Base-by-base conservation (phyloP, 1,284 basidiomycete species). In the Tilletia setariae region DNA sequence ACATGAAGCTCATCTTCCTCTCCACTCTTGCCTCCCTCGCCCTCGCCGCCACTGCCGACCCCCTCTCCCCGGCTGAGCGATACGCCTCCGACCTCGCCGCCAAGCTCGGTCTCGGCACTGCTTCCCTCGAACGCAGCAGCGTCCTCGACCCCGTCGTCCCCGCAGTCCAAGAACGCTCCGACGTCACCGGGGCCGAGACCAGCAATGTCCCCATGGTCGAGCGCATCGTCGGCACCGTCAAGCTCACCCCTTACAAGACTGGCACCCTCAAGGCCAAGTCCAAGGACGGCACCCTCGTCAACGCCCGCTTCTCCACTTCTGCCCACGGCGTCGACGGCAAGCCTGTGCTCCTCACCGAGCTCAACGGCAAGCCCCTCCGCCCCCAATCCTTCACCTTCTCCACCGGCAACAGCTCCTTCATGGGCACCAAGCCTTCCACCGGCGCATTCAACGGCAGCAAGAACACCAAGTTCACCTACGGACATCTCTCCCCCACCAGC, bases 221-320 rank as follows among this genome's bases (percentile, higher is more conserved):
- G 56, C 56, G 56, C 56, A 40, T 61, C 56, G 56, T 61, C 13
- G 56, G 56, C 1, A 61, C 56, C 56, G 56, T 61, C 25, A 2
- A 6, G 4, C n/a, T 25, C 56, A 61, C 56, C 1, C 56, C 56
- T 16, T 61, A 61, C 56, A 61, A 61, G 56, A 61, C 56, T 16
- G 56, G 56, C 32, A 61, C 56, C 25, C 56, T 61, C 56, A 19
- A 35, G 6, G 56, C 56, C 16, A 11, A 21, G 13, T n/a, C 56
- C 28, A 61, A 61, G 28, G 56, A 61, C 28, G 56, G 56, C 28
- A 0, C 9, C 9, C n/a, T 40, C 16, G 56, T 30, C 11, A 35
- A 61, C 19, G 56, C 56, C 25, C 56, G 56, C 28, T 61, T 61
- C 56, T 32, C 30, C 56, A 61, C 2, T 7, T 30, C 28, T 1